Evolutionary conservation across 78 protist genomes (phyloP), one percentile per base, ranked within the genome.

Genomic region (Dictyostelium citrinum): DNA sequence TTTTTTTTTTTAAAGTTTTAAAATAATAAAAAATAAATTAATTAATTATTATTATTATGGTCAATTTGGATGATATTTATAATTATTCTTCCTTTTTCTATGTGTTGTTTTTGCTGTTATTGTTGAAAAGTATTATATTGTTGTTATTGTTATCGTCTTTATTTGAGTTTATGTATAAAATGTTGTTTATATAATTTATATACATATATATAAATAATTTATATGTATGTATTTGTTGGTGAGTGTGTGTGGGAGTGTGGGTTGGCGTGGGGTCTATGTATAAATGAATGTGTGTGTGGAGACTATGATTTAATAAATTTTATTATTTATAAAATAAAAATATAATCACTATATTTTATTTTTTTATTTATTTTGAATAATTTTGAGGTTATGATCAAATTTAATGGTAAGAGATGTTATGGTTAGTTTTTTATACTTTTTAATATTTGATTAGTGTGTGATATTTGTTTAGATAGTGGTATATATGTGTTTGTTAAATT

Each of bases 11-110:
- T 43, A 43, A 68, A 27, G 33, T 24, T 31, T 70, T 33, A 70
- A 60, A 22, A 60, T 10, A 55, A 64, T 64, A 64, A 64, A 64
- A 20, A n/a, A 17, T 35, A 35, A 37, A 37, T 75, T 75, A 75
- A n/a, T 35, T 39, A 75, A 75, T 75, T 75, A 75, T 39, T 75
- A 75, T 39, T 39, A n/a, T 75, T 33, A 72, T 72, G 20, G 24
- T 31, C 16, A 17, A 0, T 29, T 39, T 41, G n/a, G n/a, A 16
- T 37, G 39, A 43, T 78, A 29, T 0, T 29, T 46, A 45, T 2
- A 78, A 24, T 31, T 64, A 27, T 78, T 78, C 35, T 10, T 45
- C 46, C 33, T 33, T 76, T 39, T 76, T 76, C 51, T 76, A 41
- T 43, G 51, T 41, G 51, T 41, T 39, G 45, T 22, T 41, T 75